Conservation (phyloP, 2,329 filamentous ascomycete genomes). For the Claviceps citrina region DNA sequence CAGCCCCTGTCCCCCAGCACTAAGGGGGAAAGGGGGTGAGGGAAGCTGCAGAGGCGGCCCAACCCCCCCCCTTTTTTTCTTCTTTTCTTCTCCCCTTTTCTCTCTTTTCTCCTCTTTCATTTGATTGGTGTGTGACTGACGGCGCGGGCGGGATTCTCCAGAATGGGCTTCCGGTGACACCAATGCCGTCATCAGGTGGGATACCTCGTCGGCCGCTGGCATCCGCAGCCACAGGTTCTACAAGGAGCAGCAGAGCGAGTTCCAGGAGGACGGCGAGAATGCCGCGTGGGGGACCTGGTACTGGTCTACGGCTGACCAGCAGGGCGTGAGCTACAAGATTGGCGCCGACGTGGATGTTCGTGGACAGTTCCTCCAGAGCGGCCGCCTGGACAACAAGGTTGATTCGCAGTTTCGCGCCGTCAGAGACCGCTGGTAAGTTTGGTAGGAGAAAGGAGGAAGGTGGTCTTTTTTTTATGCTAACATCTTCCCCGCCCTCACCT, state of each 20-base stretch:
- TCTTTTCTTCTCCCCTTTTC: no score
- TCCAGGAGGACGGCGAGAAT: constrained; percentile 54
- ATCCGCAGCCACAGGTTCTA: constrained; percentile 51
- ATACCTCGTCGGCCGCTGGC: constrained; percentile 32
- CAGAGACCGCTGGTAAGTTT: constrained; percentile 19
- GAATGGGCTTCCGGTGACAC: constrained; percentile 58
- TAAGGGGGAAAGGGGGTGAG: no score
- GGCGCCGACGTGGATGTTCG: constrained; percentile 53
- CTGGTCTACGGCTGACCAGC: constrained; percentile 47
- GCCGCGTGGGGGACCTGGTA: constrained; percentile 72
- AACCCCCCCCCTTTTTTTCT: no score
- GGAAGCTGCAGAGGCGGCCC: no score
- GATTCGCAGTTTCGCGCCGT: constrained; percentile 43
- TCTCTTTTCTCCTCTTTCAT: no score
- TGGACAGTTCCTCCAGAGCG: constrained; percentile 46
- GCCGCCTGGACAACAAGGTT: constrained; percentile 45
- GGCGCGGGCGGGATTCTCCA: no score
- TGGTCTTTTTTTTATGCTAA: no score
- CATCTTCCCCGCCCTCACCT: no score
- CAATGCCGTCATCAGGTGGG: constrained; percentile 43
- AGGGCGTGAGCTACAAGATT: constrained; percentile 49
- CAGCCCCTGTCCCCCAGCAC: no score
- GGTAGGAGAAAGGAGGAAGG: no score
- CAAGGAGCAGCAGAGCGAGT: constrained; percentile 43
- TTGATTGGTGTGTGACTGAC: no score